These are phyloP conservation scores for Asterochloris sp. DNA, from an alignment of 139 green algal genomes.

Conservation along the genomic window DNA sequence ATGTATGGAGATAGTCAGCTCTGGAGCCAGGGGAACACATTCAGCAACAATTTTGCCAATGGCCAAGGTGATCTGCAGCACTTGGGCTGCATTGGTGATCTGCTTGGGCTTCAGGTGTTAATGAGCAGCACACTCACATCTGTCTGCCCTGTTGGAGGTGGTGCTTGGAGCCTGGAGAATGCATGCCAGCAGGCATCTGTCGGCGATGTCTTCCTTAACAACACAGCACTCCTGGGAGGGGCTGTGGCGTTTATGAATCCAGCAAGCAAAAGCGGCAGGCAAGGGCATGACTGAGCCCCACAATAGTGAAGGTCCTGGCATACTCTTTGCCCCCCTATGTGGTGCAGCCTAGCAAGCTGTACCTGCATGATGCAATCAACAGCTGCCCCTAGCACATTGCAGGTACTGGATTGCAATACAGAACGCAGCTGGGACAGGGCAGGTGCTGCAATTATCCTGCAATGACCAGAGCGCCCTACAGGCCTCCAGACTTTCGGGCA, in stretches of 20 bases:
- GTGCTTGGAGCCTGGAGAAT: neutral
- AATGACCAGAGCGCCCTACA: neutral
- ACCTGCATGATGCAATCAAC: no score
- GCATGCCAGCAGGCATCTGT: neutral
- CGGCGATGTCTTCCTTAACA: slow-evolving; percentile 1
- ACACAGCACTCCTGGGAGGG: slow-evolving; percentile 4
- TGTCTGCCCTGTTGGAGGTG: neutral
- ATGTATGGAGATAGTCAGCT: slow-evolving; percentile 15
- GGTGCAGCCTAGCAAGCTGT: no score
- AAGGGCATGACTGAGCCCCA: no score
- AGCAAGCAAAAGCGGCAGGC: neutral
- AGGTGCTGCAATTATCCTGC: no score
- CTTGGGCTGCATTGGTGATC: no score
- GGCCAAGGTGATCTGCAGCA: no score
- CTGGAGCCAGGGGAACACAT: slow-evolving; percentile 11
- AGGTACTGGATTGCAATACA: no score
- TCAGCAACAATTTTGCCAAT: neutral
- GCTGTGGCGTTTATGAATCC: neutral
- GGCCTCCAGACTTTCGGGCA: neutral
- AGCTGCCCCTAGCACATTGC: no score
- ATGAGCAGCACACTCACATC: neutral
- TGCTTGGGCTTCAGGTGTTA: no score
- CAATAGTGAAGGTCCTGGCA: no score
- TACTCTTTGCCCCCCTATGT: no score
- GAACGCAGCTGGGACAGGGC: no score